Percentiles rank a stretch among this genome's conserved stretches.
phyloP scores from a whole-genome alignment of 257 asterid genomes.

The Nicotiana tabacum region DNA sequence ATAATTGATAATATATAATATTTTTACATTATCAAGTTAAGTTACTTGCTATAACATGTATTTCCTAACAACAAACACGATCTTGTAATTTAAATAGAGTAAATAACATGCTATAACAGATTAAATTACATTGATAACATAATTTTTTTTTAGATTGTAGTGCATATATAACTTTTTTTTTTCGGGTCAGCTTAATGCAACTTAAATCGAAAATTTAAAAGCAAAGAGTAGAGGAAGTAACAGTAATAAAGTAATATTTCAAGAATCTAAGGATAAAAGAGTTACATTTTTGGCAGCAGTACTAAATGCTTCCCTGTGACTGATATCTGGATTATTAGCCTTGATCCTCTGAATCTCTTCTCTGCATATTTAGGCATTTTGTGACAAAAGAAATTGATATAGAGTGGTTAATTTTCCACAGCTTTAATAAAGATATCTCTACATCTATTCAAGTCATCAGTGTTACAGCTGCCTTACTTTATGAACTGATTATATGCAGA shows the following conservation, averaged over 20 bases:
- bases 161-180: too few species aligned
- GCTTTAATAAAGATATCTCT: background rate
- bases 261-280: background rate
- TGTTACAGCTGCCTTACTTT: constrained; percentile 37
- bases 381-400: background rate
- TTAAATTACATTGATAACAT: too few species aligned
- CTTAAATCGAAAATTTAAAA: background rate
- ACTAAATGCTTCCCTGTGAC: constrained; percentile 88
- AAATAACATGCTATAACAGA: too few species aligned
- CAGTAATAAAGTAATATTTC: background rate
- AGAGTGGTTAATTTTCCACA: background rate
- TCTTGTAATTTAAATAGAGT: too few species aligned
- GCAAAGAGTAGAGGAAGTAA: background rate
- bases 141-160: too few species aligned
- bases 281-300: constrained; percentile 90
- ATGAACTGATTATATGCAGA: constrained; percentile 95
- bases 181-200: too few species aligned
- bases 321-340: constrained; percentile 80
- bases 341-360: constrained; percentile 92
- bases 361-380: constrained; percentile 25
- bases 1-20: too few species aligned
- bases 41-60: too few species aligned
- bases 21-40: too few species aligned
- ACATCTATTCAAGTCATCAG: background rate
- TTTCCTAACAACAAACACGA: too few species aligned